A percentile compares a stretch with the other conserved stretches of the same genome.
phyloP scores from a whole-genome alignment of 495 filamentous ascomycete genomes.

The Tuber melanosporum region DNA sequence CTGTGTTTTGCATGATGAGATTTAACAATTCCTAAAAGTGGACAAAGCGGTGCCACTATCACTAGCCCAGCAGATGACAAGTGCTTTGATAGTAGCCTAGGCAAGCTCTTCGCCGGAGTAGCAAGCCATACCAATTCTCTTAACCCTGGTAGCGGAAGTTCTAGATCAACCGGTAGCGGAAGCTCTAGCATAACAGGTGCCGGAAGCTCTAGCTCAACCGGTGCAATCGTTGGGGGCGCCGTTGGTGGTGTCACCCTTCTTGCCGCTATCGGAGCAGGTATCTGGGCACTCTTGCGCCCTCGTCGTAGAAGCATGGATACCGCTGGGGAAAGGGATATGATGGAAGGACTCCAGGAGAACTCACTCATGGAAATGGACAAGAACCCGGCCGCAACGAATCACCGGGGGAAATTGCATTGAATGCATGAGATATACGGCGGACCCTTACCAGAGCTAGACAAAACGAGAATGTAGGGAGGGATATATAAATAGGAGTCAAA shows the following conservation, averaged over 20 bases:
- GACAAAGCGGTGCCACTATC: constrained; percentile 9
- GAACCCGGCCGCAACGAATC: not conserved
- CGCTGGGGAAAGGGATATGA: not conserved
- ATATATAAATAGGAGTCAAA: not conserved
- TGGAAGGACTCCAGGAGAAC: not conserved
- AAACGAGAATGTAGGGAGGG: not conserved
- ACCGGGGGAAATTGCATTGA: not conserved
- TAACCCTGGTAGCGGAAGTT: not conserved
- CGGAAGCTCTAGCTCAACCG: constrained; percentile 19
- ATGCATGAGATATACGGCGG: not conserved
- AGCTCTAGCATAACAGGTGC: too few relatives aligned
- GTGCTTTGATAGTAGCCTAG: constrained; percentile 6
- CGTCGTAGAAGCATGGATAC: constrained; percentile 7
- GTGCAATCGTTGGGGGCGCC: constrained; percentile 38
- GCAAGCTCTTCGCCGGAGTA: constrained; percentile 10
- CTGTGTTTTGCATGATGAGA: not conserved
- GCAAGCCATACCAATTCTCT: not conserved
- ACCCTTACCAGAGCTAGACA: not conserved
- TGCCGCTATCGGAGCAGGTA: constrained; percentile 16
- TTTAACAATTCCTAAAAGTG: constrained; percentile 12
- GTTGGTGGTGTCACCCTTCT: constrained; percentile 31
- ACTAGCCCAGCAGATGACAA: constrained; percentile 5
- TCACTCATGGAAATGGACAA: too few relatives aligned
- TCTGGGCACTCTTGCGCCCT: constrained; percentile 7
- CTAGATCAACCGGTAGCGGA: not conserved